A percentile compares a stretch with the other conserved stretches of the same genome.
phyloP scores from a whole-genome alignment of 805 yeast species.

The Millerago galiae region DNA sequence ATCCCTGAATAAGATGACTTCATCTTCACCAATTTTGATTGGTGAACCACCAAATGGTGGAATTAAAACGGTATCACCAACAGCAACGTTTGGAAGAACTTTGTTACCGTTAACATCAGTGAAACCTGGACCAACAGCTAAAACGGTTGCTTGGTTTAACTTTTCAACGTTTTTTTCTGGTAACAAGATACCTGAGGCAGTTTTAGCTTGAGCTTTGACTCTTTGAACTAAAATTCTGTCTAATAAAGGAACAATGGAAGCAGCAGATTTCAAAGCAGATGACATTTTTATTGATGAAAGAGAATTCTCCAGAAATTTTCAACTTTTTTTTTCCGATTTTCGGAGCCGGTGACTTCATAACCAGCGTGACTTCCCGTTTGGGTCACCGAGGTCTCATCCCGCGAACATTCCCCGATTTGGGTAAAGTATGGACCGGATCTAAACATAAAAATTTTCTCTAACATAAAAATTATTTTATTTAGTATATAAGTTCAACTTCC shows the following conservation, averaged over 20 bases:
- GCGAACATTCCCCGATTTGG: conserved; percentile 2
- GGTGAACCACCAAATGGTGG: conserved; percentile 93
- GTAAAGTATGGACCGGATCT: conserved; percentile 3
- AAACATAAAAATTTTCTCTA: conserved; percentile 4
- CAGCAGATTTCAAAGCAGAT: conserved; percentile 71
- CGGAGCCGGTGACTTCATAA: conserved; percentile 1
- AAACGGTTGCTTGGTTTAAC: conserved; percentile 83
- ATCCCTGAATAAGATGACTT: conserved; percentile 81
- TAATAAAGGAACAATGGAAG: conserved; percentile 83
- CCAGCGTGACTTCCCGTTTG: neutral
- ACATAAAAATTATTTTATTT: neutral
- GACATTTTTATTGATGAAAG: conserved; percentile 24
- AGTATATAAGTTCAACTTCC: neutral
- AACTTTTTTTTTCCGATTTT: neutral
- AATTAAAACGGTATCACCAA: conserved; percentile 91
- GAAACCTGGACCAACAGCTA: conserved; percentile 94
- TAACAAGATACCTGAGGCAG: conserved; percentile 87
- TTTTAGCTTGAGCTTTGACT: conserved; percentile 82
- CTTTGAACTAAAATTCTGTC: conserved; percentile 97
- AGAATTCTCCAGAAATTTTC: neutral
- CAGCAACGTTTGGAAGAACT: conserved; percentile 66
- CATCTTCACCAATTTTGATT: conserved; percentile 81
- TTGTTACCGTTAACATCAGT: conserved; percentile 68
- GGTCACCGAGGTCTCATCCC: conserved; percentile 10
- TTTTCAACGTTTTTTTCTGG: conserved; percentile 97